Conservation (phyloP, 768 basidiomycete genomes). For the Gymnopilus dilepis region DNA sequence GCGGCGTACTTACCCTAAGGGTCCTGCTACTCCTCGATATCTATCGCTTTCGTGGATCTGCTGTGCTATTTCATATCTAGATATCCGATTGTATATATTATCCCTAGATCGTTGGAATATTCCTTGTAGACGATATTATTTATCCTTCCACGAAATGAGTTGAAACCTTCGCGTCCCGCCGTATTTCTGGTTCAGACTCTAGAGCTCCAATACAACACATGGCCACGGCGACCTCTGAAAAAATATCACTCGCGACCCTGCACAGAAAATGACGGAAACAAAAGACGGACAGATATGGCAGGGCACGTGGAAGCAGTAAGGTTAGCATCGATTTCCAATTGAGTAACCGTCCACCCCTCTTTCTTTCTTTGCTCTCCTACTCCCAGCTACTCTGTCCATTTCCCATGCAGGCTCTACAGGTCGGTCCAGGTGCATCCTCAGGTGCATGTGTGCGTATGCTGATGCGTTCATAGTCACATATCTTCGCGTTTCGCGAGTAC, state of each 20-base stretch:
- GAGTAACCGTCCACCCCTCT: conserved; percentile 21
- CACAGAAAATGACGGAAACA: background rate
- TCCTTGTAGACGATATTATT: background rate
- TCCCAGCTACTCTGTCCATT: conserved; percentile 23
- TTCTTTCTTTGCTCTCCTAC: conserved; percentile 17
- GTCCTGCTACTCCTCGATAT: background rate
- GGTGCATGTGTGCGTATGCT: background rate
- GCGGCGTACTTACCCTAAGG: background rate
- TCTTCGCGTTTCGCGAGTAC: conserved; percentile 93
- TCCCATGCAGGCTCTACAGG: conserved; percentile 49
- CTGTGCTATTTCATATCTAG: conserved; percentile 16
- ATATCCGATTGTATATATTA: conserved; percentile 15
- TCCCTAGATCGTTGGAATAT: background rate
- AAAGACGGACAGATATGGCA: conserved; percentile 17
- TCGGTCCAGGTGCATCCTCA: conserved; percentile 19
- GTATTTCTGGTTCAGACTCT: background rate
- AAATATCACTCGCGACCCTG: background rate
- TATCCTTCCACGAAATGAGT: background rate
- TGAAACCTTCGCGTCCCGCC: background rate
- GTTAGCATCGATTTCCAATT: conserved; percentile 35
- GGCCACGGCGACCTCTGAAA: background rate
- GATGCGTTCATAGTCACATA: conserved; percentile 71
- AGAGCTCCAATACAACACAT: background rate
- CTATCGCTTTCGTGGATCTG: conserved; percentile 3
- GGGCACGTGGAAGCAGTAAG: conserved; percentile 35